phyloP scores from a whole-genome alignment of 257 asterid genomes.

The Leptodermis oblonga region DNA sequence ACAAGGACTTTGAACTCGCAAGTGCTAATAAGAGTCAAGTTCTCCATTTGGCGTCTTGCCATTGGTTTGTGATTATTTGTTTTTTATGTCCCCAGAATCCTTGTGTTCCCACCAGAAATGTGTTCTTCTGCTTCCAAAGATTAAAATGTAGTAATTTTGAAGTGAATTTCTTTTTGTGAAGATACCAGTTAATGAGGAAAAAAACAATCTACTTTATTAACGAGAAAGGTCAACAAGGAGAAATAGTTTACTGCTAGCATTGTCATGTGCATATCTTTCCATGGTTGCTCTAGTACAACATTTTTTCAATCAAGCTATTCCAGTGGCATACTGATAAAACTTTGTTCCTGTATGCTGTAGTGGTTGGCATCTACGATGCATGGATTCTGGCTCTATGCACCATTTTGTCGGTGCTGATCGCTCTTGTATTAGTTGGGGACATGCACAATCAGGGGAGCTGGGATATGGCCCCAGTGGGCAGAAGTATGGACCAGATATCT shows the following conservation, averaged over 20 bases:
- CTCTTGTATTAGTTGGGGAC: slow-evolving; percentile 99
- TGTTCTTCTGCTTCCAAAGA: background rate
- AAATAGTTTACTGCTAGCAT: background rate
- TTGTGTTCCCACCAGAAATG: background rate
- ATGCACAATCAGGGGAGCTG: slow-evolving; percentile 87
- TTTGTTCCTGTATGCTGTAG: slow-evolving; percentile 32
- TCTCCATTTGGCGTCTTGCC: background rate
- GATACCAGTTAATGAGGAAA: background rate
- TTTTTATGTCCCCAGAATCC: background rate
- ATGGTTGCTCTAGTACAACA: background rate
- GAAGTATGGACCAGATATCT: slow-evolving; percentile 42
- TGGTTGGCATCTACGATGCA: slow-evolving; percentile 92
- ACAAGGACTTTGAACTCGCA: background rate
- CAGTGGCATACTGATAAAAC: slow-evolving; percentile 6
- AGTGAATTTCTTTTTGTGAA: too few relatives aligned
- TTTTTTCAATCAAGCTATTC: background rate
- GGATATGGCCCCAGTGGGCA: slow-evolving; percentile 93
- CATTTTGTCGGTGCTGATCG: slow-evolving; percentile 99
- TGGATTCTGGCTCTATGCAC: slow-evolving; percentile 89
- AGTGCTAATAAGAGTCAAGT: background rate
- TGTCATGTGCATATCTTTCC: background rate
- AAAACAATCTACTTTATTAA: background rate
- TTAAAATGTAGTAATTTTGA: background rate
- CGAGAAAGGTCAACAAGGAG: background rate
- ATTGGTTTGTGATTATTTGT: background rate